A percentile compares a stretch with the other conserved stretches of the same genome.
Conservation (phyloP, 805 yeast genomes). For the Yamadazyma nakazawae region DNA sequence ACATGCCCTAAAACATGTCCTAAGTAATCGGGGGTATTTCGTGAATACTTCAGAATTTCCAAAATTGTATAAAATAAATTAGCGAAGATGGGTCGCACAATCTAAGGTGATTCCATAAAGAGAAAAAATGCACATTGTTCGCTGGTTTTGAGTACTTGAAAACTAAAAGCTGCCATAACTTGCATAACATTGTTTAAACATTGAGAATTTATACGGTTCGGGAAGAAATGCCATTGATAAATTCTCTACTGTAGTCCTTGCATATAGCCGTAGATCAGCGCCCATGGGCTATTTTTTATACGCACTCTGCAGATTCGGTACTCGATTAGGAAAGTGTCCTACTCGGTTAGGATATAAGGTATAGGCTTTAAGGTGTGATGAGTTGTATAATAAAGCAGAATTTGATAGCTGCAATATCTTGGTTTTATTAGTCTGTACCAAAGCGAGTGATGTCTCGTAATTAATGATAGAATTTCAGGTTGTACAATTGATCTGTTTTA, state of each 20-base stretch:
- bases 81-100: neutral
- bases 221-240: neutral
- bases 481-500: too few relatives aligned
- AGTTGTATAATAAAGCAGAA: too few relatives aligned
- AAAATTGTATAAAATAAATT: neutral
- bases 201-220: neutral
- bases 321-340: neutral
- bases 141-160: neutral
- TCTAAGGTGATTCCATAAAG: neutral
- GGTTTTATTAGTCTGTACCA: neutral
- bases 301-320: neutral
- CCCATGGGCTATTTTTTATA: neutral
- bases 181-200: neutral
- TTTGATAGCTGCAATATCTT: too few relatives aligned
- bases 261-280: constrained; percentile 2
- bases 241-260: neutral
- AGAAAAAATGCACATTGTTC: neutral
- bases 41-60: neutral
- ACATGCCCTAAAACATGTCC: too few relatives aligned
- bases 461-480: too few relatives aligned
- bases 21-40: too few relatives aligned
- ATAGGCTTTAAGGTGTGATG: neutral
- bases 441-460: too few relatives aligned
- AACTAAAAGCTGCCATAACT: neutral
- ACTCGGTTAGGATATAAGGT: constrained; percentile 2